These are phyloP conservation scores for Ambrosia artemisiifolia DNA, from an alignment of 129 eudicot species.

Conservation along the genomic window DNA sequence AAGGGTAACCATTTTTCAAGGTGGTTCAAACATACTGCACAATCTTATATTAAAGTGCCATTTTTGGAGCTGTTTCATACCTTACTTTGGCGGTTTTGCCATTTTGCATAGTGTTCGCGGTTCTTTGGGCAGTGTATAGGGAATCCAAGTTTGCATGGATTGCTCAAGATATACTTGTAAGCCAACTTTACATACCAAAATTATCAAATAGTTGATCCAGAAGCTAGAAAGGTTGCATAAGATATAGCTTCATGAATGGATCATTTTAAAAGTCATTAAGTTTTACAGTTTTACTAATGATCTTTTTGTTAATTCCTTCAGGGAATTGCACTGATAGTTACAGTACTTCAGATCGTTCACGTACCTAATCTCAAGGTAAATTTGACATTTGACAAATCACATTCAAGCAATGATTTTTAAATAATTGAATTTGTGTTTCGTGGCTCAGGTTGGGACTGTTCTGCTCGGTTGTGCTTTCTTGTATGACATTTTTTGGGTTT, in stretches of 20 bases:
- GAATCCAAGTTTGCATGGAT: conserved; percentile 67
- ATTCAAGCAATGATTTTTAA: conserved; percentile 4
- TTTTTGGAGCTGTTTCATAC: conserved; percentile 70
- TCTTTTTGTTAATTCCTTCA: conserved; percentile 29
- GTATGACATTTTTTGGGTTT: conserved; percentile 93
- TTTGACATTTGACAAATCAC: not conserved
- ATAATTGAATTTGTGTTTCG: conserved; percentile 12
- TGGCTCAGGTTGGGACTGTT: conserved; percentile 72
- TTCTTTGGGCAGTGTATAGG: conserved; percentile 76
- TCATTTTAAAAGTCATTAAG: not conserved
- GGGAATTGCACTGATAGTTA: conserved; percentile 80
- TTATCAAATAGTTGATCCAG: not conserved
- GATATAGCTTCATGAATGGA: not conserved
- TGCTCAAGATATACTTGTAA: conserved; percentile 89
- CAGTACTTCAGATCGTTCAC: conserved; percentile 87
- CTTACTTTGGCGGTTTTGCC: conserved; percentile 82
- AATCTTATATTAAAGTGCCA: conserved; percentile 63
- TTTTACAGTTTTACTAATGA: conserved; percentile 4
- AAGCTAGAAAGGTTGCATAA: not conserved
- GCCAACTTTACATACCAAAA: conserved; percentile 22
- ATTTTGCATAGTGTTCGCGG: conserved; percentile 73
- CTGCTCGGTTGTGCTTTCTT: conserved; percentile 77
- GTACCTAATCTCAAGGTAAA: conserved; percentile 91
- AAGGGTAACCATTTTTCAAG: too few species aligned
- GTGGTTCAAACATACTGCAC: conserved; percentile 66